Base-by-base conservation (phyloP, 495 filamentous ascomycete genomes). In the Hypoxylon rickii region DNA sequence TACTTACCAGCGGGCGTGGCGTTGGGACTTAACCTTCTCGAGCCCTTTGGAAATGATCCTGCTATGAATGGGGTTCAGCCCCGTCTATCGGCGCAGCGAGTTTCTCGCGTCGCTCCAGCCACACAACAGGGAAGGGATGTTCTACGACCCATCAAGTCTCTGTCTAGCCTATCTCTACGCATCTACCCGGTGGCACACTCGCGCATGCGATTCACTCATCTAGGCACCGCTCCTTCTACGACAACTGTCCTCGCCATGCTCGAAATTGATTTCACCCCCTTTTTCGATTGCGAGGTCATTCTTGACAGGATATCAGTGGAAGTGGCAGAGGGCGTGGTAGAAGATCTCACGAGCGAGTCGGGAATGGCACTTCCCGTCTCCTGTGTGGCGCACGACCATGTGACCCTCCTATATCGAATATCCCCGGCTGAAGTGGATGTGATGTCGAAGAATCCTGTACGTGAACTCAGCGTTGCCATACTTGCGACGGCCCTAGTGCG, bases 241-340 rank as follows among this genome's bases (percentile, higher is more conserved):
- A 78, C 84, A n/a, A 79, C 83, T 17, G 79, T 93, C 0, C 81
- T 95, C 38, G 92, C 92, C 16, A 87, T 88, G 42, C 77, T 97
- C 13, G 92, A 96, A 69, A 76, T 96, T 43, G 92, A 97, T 70
- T 86, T 95, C 46, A 93, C 90, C 0, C 86, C 90, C 16, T 92
- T 90, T 55, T 82, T 90, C 41, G 83, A 84, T 31, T 89, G 84
- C 60, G 84, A 88, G 65, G 83, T 92, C 39, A 67, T 72, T 5
- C 81, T 97, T 22, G 76, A 87, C 44, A 80, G 82, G 41, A 85
- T 91, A 39, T 70, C 82, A n/a, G 75, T 95, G 44, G 62, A 71
- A 5, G 67, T 95, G 10, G 79, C 78, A 37, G 85, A 86, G 17
- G 91, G 89, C 40, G 78, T 70, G 5, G 83, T 90, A 7, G 85